These are phyloP conservation scores for Penicillium palitans DNA, from an alignment of 2,329 filamentous ascomycete species.

Conservation along the genomic window DNA sequence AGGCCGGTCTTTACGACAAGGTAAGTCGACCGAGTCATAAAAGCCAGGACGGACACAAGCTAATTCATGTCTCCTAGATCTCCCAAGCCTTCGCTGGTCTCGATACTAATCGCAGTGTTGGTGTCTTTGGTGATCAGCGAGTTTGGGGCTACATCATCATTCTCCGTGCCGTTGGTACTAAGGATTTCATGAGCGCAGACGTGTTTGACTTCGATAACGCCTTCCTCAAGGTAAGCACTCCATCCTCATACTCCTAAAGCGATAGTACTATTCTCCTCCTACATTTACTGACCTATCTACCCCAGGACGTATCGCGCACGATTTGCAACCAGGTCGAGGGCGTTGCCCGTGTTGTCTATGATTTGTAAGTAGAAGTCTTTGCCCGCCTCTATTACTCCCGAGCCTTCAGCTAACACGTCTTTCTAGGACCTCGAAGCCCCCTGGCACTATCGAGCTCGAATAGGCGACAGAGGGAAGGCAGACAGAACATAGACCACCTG, in stretches of 20 bases:
- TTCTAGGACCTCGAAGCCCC: not conserved
- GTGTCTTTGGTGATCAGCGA: conserved; percentile 61
- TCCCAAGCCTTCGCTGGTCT: not conserved
- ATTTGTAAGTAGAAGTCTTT: not conserved
- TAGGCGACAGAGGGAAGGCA: not conserved
- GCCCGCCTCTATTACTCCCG: not conserved
- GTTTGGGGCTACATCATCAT: conserved; percentile 65
- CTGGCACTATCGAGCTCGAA: not conserved
- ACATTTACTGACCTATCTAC: not conserved
- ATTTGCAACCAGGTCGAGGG: conserved; percentile 1
- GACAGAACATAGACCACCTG: not conserved
- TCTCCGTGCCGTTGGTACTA: conserved; percentile 61
- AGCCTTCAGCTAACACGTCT: not conserved
- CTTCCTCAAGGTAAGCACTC: not conserved
- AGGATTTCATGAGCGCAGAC: conserved; percentile 48
- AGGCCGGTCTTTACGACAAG: conserved; percentile 46
- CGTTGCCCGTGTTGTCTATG: conserved; percentile 1
- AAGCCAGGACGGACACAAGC: not conserved
- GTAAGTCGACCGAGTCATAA: not conserved
- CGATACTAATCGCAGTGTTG: conserved; percentile 23
- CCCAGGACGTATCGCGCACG: not conserved
- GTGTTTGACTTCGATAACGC: not conserved
- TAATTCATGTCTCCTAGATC: not conserved
- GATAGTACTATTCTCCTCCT: not conserved
- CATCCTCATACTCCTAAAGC: not conserved